Evolutionary conservation across 495 filamentous ascomycete genomes (phyloP), one percentile per base, ranked within the genome.

Genomic region (Acidiella bohemica): DNA sequence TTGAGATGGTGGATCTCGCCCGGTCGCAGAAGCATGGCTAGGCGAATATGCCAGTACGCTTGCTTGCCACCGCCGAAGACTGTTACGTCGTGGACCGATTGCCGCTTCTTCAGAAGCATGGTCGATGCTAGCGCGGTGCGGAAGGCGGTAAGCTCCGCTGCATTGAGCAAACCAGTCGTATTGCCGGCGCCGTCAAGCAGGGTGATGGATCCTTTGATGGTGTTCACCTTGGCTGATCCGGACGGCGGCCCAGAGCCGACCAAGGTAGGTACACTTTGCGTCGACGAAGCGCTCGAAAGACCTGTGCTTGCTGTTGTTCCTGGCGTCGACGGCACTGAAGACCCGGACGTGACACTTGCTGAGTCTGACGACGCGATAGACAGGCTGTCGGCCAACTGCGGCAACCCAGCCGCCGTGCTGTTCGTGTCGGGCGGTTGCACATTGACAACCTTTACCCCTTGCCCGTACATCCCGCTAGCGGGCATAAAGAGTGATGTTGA

Each of bases 401-500:
- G 39, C 40, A 48, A 41, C 29, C 45, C 39, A 13, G 48, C 28
- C 8, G 24, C 4, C 11, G 14, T 4, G 28, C n/a, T n/a, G n/a
- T 30, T 18, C 18, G 35, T 31, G 16, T 53, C 46, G 11, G 56
- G 53, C 1, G 51, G 50, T 2, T 45, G 39, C 9, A 69, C 49
- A 5, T 73, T 76, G 10, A 80, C 65, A 44, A 79, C 71, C 56
- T 81, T 81, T 41, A 81, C 68, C 7, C 75, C 76, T 11, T 73
- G 55, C 0, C 67, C 71, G 22, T 67, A 61, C 36, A 66, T 67
- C 12, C 67, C 72, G 39, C 62, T 73, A 2, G 82, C 82, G 3
- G 90, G 90, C 90, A 95, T 97, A 58, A 93, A 90, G 22, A 96
- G 66, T 0, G 82, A 93, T 2, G 81, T 92, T 29, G 75, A 72